Conservation (phyloP, 768 basidiomycete genomes). For the Xerocomellus dryophilus region DNA sequence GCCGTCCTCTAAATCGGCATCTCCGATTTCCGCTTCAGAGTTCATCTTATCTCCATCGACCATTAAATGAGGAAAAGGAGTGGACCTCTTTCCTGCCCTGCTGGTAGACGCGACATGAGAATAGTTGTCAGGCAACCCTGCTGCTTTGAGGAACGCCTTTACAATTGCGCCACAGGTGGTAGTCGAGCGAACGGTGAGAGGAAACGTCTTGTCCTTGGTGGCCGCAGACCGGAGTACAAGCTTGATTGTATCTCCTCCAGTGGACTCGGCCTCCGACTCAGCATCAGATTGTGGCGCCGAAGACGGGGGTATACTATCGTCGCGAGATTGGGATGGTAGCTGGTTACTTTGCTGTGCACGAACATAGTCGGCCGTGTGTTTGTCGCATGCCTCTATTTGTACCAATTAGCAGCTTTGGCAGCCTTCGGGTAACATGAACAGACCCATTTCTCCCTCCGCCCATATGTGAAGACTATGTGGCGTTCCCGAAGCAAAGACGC, state of each 20-base stretch:
- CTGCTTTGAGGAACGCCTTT: slow-evolving; percentile 68
- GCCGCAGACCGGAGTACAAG: slow-evolving; percentile 58
- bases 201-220: slow-evolving; percentile 50
- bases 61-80: slow-evolving; percentile 37
- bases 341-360: slow-evolving; percentile 38
- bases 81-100: slow-evolving; percentile 31
- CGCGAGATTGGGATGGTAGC: slow-evolving; percentile 21
- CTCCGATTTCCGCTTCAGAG: slow-evolving; percentile 57
- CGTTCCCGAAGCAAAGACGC: slow-evolving; percentile 66
- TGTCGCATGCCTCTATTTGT: slow-evolving; percentile 61
- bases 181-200: slow-evolving; percentile 66
- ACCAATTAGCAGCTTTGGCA: slow-evolving; percentile 7
- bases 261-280: slow-evolving; percentile 37
- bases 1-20: slow-evolving; percentile 73
- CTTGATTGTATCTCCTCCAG: slow-evolving; percentile 53
- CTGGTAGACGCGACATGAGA: slow-evolving; percentile 34
- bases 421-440: slow-evolving; percentile 17
- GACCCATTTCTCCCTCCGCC: slow-evolving; percentile 66
- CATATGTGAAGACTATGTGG: slow-evolving; percentile 65
- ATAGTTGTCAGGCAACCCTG: slow-evolving; percentile 57
- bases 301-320: slow-evolving; percentile 7
- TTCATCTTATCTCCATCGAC: slow-evolving; percentile 73
- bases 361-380: slow-evolving; percentile 60
- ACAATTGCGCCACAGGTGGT: slow-evolving; percentile 77
- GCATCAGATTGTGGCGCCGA: slow-evolving; percentile 26